These are phyloP conservation scores for Fonsecaea multimorphosa DNA, from an alignment of 2,329 filamentous ascomycete species.

Conservation along the genomic window DNA sequence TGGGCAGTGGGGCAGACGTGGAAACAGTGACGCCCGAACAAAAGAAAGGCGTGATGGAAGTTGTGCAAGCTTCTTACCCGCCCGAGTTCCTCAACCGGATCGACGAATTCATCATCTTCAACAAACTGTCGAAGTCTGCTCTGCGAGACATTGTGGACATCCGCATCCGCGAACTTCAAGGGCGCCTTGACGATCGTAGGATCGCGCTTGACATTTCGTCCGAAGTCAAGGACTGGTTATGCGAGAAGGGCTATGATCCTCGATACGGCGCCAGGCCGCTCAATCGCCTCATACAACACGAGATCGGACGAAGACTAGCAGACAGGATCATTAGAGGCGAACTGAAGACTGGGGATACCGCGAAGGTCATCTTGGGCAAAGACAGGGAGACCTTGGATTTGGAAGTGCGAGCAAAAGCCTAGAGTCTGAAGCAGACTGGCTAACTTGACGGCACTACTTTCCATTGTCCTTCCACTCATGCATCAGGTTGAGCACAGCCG, in stretches of 20 bases:
- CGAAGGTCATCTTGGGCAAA: slow-evolving; percentile 61
- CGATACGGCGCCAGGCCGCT: slow-evolving; percentile 88
- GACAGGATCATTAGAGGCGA: slow-evolving; percentile 90
- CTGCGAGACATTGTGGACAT: slow-evolving; percentile 94
- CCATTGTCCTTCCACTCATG: background rate
- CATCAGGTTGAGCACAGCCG: background rate
- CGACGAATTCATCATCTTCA: slow-evolving; percentile 96
- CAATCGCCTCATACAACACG: slow-evolving; percentile 86
- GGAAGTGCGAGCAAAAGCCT: slow-evolving; percentile 7
- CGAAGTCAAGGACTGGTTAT: slow-evolving; percentile 82
- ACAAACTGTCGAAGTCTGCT: slow-evolving; percentile 76
- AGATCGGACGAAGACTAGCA: slow-evolving; percentile 86
- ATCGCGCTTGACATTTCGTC: slow-evolving; percentile 75
- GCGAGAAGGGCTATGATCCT: slow-evolving; percentile 87
- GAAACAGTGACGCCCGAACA: slow-evolving; percentile 75
- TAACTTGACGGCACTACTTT: background rate
- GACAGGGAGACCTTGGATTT: slow-evolving; percentile 22
- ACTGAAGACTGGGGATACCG: slow-evolving; percentile 75
- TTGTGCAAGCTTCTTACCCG: slow-evolving; percentile 75
- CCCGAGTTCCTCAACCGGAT: slow-evolving; percentile 97
- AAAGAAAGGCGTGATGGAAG: slow-evolving; percentile 83
- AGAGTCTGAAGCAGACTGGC: background rate
- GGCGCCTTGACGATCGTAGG: slow-evolving; percentile 80
- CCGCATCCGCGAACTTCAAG: slow-evolving; percentile 81
- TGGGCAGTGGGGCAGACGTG: slow-evolving; percentile 67